Evolutionary conservation across 441 rosid species (phyloP), one percentile per base, ranked within the genome.

Genomic region (Viola pubescens): DNA sequence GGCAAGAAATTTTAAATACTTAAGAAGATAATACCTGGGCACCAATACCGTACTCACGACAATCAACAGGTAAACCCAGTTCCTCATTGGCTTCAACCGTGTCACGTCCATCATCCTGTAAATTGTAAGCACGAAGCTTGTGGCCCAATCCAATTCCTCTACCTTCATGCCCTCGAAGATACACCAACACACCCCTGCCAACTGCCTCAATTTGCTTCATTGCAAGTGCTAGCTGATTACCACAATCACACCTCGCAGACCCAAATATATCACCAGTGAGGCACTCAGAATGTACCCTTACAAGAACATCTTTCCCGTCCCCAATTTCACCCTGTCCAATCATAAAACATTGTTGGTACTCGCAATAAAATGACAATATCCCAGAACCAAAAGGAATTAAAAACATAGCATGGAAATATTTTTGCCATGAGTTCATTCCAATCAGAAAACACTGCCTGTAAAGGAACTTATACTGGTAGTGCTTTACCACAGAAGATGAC

Each of bases 121-220:
- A 78, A 74, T 80, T 86, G 75, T 90, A 90, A 58, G 97, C 97
- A 62, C 81, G 81, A 47, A 88, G 94, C 73, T 86, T 88, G 70
- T 90, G 97, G 63, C 96, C 91, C 69, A 88, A 72, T 64, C 94
- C 91, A 7, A 90, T 86, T 26, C 94, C 96, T 73, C 97, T 82
- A 59, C 97, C 97, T 80, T 88, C 91, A 66, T 90, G 97, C 45
- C 96, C 97, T 10, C 96, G 79, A 6, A 84, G 89, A 68, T 88
- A 90, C 9, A 90, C 83, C 72, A 90, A 62, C n/a, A 90, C 84
- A 43, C 91, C 97, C 11, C 83, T 76, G 56, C 97, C 90, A 62
- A 70, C 70, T 42, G 86, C 80, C 74, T 86, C 88, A 2, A 88
- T 88, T 79, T 88, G 86, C 69, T 86, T 66, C 96, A 90, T 88